Conservation (phyloP, 1,139 yeast species). For the Suzukiozyma palmioleophila region DNA sequence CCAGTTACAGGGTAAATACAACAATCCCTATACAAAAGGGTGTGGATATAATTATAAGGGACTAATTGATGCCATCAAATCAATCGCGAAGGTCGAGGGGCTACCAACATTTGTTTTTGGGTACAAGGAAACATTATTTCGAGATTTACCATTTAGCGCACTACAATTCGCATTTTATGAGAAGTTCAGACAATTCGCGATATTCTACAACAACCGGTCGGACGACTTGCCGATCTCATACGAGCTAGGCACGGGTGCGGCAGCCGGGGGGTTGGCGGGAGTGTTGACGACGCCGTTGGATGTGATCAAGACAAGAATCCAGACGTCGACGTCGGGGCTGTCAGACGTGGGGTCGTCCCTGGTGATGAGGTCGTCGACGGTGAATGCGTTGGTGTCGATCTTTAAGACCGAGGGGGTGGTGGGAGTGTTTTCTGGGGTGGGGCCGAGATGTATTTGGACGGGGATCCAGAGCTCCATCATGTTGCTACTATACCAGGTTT, state of each 20-base stretch:
- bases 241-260: slow-evolving; percentile 85
- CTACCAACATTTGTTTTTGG: slow-evolving; percentile 76
- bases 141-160: slow-evolving; percentile 94
- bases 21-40: slow-evolving; percentile 72
- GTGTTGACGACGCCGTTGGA: slow-evolving; percentile 78
- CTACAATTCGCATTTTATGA: slow-evolving; percentile 95
- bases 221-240: slow-evolving; percentile 51
- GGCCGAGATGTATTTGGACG: slow-evolving; percentile 96
- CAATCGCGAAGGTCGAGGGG: slow-evolving; percentile 70
- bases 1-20: slow-evolving; percentile 84
- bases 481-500: slow-evolving; percentile 78
- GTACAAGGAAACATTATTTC: slow-evolving; percentile 83
- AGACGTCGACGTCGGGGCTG: slow-evolving; percentile 47
- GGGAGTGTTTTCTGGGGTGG: slow-evolving; percentile 90
- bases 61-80: slow-evolving; percentile 59
- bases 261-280: slow-evolving; percentile 97
- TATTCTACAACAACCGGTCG: slow-evolving; percentile 28
- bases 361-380: slow-evolving; percentile 50
- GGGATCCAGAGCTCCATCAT: slow-evolving; percentile 92
- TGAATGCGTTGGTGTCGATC: slow-evolving; percentile 60
- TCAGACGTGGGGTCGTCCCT: slow-evolving; percentile 10
- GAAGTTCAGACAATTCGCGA: slow-evolving; percentile 66
- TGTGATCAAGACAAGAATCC: slow-evolving; percentile 90
- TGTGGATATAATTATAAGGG: slow-evolving; percentile 82
- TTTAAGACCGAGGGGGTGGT: slow-evolving; percentile 69